phyloP scores from a whole-genome alignment of 495 filamentous ascomycete genomes.

The Parmelia sp. region DNA sequence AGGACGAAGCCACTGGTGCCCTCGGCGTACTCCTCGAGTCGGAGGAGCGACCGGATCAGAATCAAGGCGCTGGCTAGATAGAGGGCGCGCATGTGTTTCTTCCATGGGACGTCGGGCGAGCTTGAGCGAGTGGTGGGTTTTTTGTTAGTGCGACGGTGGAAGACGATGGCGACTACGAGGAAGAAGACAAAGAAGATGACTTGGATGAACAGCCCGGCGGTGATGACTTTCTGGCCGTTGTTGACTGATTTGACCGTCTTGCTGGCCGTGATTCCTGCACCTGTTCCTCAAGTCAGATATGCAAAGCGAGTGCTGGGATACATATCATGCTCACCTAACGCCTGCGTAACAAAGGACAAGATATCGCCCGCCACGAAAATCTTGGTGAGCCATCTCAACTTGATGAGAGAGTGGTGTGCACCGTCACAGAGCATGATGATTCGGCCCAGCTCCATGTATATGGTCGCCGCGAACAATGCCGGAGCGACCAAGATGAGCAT shows the following conservation, averaged over 20 bases:
- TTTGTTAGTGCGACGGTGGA: slow-evolving; percentile 34
- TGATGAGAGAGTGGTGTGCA: slow-evolving; percentile 35
- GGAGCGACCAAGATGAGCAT: slow-evolving; percentile 34
- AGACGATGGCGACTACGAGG: slow-evolving; percentile 33
- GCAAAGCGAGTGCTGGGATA: slow-evolving; percentile 25
- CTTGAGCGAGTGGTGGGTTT: slow-evolving; percentile 20
- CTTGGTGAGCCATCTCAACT: slow-evolving; percentile 40
- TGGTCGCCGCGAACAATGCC: slow-evolving; percentile 34
- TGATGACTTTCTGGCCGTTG: slow-evolving; percentile 44
- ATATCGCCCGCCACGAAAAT: slow-evolving; percentile 46
- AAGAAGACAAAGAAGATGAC: slow-evolving; percentile 45
- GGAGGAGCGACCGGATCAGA: slow-evolving; percentile 54
- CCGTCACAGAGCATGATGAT: slow-evolving; percentile 28
- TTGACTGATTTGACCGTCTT: slow-evolving; percentile 36
- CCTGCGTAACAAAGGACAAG: slow-evolving; percentile 45
- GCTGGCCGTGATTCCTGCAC: slow-evolving; percentile 43
- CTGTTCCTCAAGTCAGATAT: slow-evolving; percentile 39
- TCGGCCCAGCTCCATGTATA: slow-evolving; percentile 34
- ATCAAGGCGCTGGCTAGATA: slow-evolving; percentile 51
- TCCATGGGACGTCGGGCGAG: slow-evolving; percentile 38
- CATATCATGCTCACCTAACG: slow-evolving; percentile 24
- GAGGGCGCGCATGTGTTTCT: slow-evolving; percentile 44
- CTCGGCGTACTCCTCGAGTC: slow-evolving; percentile 56
- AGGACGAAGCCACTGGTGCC: slow-evolving; percentile 49
- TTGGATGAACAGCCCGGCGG: slow-evolving; percentile 46